Conservation (phyloP, 2,329 filamentous ascomycete species). For the Verticillium albo-atrum region DNA sequence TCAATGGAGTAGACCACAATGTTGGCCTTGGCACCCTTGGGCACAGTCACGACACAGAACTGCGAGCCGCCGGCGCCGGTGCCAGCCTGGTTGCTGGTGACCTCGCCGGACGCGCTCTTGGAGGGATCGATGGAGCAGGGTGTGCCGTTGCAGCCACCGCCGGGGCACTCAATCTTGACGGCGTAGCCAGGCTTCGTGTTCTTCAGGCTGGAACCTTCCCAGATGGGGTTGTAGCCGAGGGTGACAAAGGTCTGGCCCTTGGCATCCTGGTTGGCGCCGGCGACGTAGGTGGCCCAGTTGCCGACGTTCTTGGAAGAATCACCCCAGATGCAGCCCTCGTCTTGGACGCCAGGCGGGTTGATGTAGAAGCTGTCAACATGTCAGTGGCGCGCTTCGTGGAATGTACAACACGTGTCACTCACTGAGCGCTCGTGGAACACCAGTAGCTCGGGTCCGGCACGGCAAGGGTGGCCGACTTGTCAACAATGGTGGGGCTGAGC, state of each 20-base stretch:
- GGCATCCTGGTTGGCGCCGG: slow-evolving; percentile 65
- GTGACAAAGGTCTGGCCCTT: slow-evolving; percentile 68
- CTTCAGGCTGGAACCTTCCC: slow-evolving; percentile 50
- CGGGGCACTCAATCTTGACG: slow-evolving; percentile 64
- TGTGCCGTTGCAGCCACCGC: slow-evolving; percentile 63
- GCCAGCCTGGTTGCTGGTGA: slow-evolving; percentile 49
- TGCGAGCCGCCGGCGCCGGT: slow-evolving; percentile 62
- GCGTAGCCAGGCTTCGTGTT: slow-evolving; percentile 60
- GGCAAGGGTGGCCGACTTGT: slow-evolving; percentile 53
- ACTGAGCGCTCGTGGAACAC: slow-evolving; percentile 70
- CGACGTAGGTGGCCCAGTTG: slow-evolving; percentile 76
- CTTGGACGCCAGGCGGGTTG: slow-evolving; percentile 65
- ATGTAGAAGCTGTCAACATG: slow-evolving; percentile 61
- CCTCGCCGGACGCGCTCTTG: slow-evolving; percentile 48
- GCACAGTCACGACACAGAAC: slow-evolving; percentile 75
- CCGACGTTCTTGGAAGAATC: slow-evolving; percentile 56
- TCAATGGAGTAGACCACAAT: slow-evolving; percentile 57
- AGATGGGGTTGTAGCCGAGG: slow-evolving; percentile 75
- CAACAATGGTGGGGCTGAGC: slow-evolving; percentile 72
- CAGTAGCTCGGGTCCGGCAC: slow-evolving; percentile 69
- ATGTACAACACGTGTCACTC: slow-evolving; percentile 30
- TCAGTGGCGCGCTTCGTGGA: not conserved
- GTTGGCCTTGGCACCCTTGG: slow-evolving; percentile 60
- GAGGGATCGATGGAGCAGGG: slow-evolving; percentile 68
- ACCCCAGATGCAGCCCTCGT: slow-evolving; percentile 69